phyloP scores from a whole-genome alignment of 805 yeast species.

The Yamadazyma sp. region DNA sequence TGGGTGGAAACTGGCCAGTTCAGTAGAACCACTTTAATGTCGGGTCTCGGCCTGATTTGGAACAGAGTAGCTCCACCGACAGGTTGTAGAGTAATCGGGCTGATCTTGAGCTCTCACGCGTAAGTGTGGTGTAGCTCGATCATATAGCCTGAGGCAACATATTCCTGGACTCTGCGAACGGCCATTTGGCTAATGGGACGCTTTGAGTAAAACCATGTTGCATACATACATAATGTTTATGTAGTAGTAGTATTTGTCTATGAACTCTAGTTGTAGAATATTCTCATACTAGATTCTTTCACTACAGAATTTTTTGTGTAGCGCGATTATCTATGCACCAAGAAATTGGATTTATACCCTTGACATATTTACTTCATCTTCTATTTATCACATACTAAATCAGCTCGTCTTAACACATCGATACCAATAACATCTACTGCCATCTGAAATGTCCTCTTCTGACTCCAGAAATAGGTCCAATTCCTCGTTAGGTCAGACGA shows the following conservation, averaged over 20 bases:
- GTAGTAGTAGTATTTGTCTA: too few relatives aligned
- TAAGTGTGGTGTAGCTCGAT: slow-evolving; percentile 56
- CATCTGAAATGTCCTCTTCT: slow-evolving; percentile 1
- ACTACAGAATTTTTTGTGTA: too few relatives aligned
- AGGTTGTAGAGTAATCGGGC: slow-evolving; percentile 76
- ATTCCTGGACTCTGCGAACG: slow-evolving; percentile 99
- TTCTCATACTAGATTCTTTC: too few relatives aligned
- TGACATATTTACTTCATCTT: too few relatives aligned
- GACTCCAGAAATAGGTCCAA: slow-evolving; percentile 3
- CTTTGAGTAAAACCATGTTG: slow-evolving; percentile 99
- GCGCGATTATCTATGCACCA: background rate
- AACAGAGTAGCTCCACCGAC: slow-evolving; percentile 97
- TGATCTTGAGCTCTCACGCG: slow-evolving; percentile 58
- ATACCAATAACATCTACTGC: too few relatives aligned
- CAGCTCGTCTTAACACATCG: too few relatives aligned
- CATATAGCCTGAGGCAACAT: slow-evolving; percentile 80
- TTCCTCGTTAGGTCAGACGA: slow-evolving; percentile 4
- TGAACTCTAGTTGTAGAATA: too few relatives aligned
- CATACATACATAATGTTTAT: too few relatives aligned
- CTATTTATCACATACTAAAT: too few relatives aligned
- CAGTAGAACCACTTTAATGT: slow-evolving; percentile 1
- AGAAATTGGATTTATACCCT: too few relatives aligned
- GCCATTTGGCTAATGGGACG: slow-evolving; percentile 81
- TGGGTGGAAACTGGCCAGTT: background rate
- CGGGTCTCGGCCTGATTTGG: slow-evolving; percentile 31